Percentiles rank a stretch among this genome's conserved stretches.
phyloP scores from a whole-genome alignment of 306 rosid species.

The Rosa rugosa region DNA sequence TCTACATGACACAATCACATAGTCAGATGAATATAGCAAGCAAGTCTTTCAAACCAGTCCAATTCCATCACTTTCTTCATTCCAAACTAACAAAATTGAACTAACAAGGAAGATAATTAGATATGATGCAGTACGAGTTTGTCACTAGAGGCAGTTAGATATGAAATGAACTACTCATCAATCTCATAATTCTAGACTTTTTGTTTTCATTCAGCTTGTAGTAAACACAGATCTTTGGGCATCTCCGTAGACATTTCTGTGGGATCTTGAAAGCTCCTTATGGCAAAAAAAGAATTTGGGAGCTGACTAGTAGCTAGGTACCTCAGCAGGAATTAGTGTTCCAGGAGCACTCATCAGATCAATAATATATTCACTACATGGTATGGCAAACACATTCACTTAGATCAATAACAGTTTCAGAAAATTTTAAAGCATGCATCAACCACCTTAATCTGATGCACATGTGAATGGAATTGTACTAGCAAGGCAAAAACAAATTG shows the following conservation, averaged over 20 bases:
- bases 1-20: too few species aligned
- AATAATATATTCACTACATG: conserved; percentile 92
- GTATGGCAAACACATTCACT: conserved; percentile 32
- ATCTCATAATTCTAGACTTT: background rate
- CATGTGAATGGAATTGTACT: background rate
- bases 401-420: conserved; percentile 20
- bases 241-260: conserved; percentile 43
- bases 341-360: conserved; percentile 99
- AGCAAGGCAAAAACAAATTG: background rate
- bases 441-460: background rate
- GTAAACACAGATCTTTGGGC: conserved; percentile 37
- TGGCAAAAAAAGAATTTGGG: conserved; percentile 63
- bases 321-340: conserved; percentile 89
- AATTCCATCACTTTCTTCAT: too few species aligned
- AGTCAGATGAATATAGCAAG: too few species aligned
- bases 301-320: conserved; percentile 88
- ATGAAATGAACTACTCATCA: background rate
- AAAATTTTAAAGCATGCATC: background rate
- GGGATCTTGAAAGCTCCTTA: conserved; percentile 60
- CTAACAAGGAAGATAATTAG: too few species aligned
- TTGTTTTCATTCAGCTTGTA: conserved; percentile 31
- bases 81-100: too few species aligned
- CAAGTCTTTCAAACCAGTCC: too few species aligned
- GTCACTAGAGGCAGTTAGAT: background rate
- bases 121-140: background rate